Evolutionary conservation across 345 rosid genomes (phyloP).

Genomic region (Psidium friedrichsthalianum): DNA sequence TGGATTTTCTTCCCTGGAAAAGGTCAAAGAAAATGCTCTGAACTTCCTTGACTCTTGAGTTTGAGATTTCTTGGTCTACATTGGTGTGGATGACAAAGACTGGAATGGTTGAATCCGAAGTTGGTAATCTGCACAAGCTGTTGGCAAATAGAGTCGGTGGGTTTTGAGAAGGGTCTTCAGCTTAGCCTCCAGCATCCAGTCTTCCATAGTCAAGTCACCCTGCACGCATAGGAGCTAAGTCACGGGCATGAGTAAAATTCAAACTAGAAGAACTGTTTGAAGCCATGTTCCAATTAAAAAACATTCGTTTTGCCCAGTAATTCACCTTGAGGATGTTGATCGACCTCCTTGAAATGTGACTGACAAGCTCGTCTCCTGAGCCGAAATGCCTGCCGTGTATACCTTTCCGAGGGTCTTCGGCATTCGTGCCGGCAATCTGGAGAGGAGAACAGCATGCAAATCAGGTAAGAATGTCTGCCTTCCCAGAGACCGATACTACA

Average conservation of each 20-base stretch:
- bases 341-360: constrained; percentile 63
- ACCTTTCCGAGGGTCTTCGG: constrained; percentile 64
- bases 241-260: not conserved
- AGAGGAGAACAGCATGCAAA: not conserved
- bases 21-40: not conserved
- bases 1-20: not conserved
- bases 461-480: not conserved
- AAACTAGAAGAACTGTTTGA: not conserved
- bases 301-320: constrained; percentile 35
- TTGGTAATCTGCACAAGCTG: not conserved
- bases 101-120: not conserved
- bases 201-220: not conserved
- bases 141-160: not conserved
- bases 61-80: not conserved
- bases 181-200: not conserved
- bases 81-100: not conserved
- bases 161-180: not conserved
- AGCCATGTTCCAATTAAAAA: not conserved
- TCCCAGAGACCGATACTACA: not conserved
- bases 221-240: not conserved
- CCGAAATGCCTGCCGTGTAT: constrained; percentile 72
- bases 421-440: constrained; percentile 51
- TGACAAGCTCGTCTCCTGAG: constrained; percentile 64
- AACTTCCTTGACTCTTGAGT: not conserved
- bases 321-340: constrained; percentile 62